A percentile compares a stretch with the other conserved stretches of the same genome.
These are phyloP conservation scores for Volvox reticuliferus DNA, from an alignment of 139 green algal genomes.

Conservation along the genomic window DNA sequence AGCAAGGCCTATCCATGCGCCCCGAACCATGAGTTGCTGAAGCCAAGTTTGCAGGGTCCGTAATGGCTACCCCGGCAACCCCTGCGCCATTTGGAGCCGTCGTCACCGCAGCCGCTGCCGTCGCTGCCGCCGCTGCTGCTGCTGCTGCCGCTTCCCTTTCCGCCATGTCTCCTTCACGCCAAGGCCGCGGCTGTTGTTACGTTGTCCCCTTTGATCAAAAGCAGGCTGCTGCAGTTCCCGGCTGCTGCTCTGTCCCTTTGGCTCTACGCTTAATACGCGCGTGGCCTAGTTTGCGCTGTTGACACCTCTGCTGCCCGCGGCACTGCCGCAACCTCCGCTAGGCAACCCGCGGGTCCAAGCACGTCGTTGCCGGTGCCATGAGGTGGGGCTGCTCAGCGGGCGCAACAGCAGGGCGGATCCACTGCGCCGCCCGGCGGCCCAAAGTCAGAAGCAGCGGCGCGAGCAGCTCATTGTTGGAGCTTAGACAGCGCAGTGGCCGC, in stretches of 20 bases:
- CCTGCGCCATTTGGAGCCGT: background rate
- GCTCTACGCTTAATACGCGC: too few species aligned
- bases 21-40: too few species aligned
- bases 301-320: background rate
- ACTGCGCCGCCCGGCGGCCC: background rate
- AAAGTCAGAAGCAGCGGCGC: background rate
- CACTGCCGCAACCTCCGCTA: background rate
- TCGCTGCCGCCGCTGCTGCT: conserved; percentile 1
- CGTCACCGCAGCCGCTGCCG: background rate
- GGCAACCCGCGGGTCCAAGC: background rate
- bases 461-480: background rate
- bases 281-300: background rate
- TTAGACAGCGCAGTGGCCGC: background rate
- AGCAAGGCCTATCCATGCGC: background rate
- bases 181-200: too few species aligned
- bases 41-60: too few species aligned
- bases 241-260: background rate
- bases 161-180: background rate
- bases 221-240: too few species aligned
- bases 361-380: background rate
- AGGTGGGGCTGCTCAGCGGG: background rate
- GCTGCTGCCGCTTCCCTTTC: background rate
- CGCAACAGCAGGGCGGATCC: background rate
- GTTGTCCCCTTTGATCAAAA: too few species aligned
- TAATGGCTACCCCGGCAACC: too few species aligned